Percentiles rank a stretch among this genome's conserved stretches.
Conservation (phyloP, 179 eudicot species). For the Beta lomatogona region DNA sequence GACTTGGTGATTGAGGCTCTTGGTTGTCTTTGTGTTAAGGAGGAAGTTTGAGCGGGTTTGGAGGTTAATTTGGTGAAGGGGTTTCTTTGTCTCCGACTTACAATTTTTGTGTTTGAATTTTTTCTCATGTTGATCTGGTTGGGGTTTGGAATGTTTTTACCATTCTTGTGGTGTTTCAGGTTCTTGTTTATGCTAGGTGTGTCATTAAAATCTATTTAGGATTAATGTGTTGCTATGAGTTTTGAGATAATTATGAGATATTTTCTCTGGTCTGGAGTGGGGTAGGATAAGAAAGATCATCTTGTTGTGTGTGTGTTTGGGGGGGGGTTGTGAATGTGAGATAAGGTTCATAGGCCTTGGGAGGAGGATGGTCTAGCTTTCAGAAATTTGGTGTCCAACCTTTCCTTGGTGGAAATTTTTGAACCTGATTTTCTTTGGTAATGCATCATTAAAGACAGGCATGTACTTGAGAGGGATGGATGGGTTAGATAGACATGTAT, state of each 20-base stretch:
- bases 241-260: background rate
- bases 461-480: too few species aligned
- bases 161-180: too few species aligned
- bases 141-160: background rate
- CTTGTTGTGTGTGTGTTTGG: background rate
- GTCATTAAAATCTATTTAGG: background rate
- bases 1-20: background rate
- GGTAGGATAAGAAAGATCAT: background rate
- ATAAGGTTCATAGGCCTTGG: background rate
- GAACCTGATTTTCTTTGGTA: background rate
- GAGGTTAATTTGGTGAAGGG: background rate
- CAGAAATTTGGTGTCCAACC: background rate
- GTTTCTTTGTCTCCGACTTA: background rate
- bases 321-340: background rate
- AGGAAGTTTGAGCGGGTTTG: background rate
- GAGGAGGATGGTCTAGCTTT: background rate
- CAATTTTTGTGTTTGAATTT: background rate
- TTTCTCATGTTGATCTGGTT: background rate
- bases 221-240: too few species aligned
- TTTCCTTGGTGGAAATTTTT: background rate
- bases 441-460: too few species aligned
- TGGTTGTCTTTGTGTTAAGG: background rate
- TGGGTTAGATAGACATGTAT: too few species aligned
- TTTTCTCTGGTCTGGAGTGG: too few species aligned
- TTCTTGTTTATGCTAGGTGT: background rate